A percentile compares a stretch with the other conserved stretches of the same genome.
phyloP scores from a whole-genome alignment of 306 rosid species.

The Castanopsis chinensis region DNA sequence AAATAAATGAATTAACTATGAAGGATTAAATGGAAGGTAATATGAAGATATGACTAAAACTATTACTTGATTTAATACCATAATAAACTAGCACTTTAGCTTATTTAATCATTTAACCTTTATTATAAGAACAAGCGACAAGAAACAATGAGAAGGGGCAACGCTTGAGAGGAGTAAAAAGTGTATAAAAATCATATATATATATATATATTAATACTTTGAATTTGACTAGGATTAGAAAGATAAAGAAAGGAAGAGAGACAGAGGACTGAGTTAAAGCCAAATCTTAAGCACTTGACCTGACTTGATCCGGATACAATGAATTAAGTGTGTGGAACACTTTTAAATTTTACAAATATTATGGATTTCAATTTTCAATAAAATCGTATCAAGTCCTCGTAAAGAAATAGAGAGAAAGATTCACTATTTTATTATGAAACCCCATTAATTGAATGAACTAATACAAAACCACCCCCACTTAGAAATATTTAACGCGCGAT shows the following conservation, averaged over 20 bases:
- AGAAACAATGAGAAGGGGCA: too few species aligned
- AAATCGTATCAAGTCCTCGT: not conserved
- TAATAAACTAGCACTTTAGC: too few species aligned
- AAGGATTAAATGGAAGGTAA: too few species aligned
- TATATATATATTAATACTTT: too few species aligned
- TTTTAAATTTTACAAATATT: not conserved
- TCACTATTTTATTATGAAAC: not conserved
- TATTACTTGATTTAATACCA: too few species aligned
- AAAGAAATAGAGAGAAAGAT: not conserved
- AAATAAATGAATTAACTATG: too few species aligned
- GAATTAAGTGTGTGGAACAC: not conserved
- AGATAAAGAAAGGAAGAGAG: not conserved
- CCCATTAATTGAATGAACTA: not conserved
- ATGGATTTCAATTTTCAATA: not conserved
- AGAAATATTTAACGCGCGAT: not conserved
- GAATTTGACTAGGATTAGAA: not conserved
- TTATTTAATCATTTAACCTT: too few species aligned
- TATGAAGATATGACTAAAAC: too few species aligned
- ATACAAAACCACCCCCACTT: not conserved
- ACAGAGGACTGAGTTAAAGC: not conserved
- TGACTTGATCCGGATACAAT: not conserved
- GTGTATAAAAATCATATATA: too few species aligned
- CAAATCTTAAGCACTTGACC: not conserved
- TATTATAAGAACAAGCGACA: too few species aligned
- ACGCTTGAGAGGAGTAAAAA: too few species aligned